Evolutionary conservation across 352 stramenopile species (phyloP).

Genomic region (Bremia lactucae): DNA sequence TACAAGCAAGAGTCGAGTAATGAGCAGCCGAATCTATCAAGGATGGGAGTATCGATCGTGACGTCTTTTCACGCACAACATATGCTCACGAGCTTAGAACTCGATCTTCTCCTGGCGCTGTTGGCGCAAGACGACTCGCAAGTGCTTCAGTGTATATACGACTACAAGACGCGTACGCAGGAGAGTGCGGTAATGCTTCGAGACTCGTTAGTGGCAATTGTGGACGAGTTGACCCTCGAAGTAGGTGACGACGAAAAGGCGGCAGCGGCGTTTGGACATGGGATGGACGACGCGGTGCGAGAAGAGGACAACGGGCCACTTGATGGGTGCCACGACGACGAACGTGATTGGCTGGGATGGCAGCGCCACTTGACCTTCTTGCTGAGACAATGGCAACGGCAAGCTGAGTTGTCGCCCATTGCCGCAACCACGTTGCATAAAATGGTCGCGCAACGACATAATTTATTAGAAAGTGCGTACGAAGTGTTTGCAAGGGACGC

Average conservation of each 20-base stretch:
- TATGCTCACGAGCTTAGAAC: constrained; percentile 54
- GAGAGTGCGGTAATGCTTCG: constrained; percentile 23
- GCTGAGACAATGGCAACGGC: constrained; percentile 33
- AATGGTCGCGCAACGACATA: constrained; percentile 42
- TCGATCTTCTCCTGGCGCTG: constrained; percentile 44
- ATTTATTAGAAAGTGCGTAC: constrained; percentile 61
- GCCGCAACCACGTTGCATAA: constrained; percentile 29
- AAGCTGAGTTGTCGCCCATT: constrained; percentile 18
- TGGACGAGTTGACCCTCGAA: constrained; percentile 56
- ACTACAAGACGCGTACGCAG: constrained; percentile 29
- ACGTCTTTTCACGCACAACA: constrained; percentile 35
- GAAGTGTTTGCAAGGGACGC: constrained; percentile 50
- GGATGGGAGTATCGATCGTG: constrained; percentile 18
- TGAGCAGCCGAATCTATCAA: constrained; percentile 13
- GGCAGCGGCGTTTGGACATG: constrained; percentile 18
- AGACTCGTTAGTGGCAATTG: constrained; percentile 39
- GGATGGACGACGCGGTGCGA: constrained; percentile 21
- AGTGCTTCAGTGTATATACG: constrained; percentile 28
- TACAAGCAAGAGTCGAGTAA: constrained; percentile 7
- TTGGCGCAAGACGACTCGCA: constrained; percentile 48
- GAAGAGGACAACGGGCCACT: constrained; percentile 2
- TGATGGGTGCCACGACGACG: constrained; percentile 17
- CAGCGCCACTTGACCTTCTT: constrained; percentile 37
- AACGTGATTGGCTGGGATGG: constrained; percentile 24
- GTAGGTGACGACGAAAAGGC: constrained; percentile 54